Base-by-base conservation (phyloP, 2,329 filamentous ascomycete species). In the Pyrenophora graminea region DNA sequence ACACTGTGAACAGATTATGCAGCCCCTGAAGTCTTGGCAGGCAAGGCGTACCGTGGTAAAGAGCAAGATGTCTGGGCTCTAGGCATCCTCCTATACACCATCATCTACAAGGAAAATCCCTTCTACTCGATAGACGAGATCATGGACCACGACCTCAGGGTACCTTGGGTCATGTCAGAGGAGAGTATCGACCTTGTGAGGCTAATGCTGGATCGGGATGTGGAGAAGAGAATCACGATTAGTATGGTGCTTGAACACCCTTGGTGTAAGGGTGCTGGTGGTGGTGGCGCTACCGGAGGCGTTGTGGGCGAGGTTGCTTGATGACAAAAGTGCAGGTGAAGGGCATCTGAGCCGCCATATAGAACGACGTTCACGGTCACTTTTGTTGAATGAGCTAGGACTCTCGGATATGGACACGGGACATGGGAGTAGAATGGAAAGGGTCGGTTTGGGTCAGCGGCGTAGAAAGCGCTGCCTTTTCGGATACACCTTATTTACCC, bases 101-200 rank as follows among this genome's bases (percentile, higher is more conserved):
- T 99, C 68, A 89, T 97, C 68, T 99, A 99, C 82, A 99, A 97
- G 77, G 94, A 99, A 77, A 99, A 99, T 69, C 93, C 94, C 0
- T 99, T 97, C 74, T 97, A 97, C 81, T 95, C 89, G 74, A 94
- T 97, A 67, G 94, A 99, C 73, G 94, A 99, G 79, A 99, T 99
- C 68, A 95, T 97, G 84, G 94, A 99, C 72, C 92, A 93, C 67
- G 93, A 97, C 64, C 79, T 99, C 52, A 85, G 94, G 40, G 87
- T 99, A 23, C 94, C 94, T 0, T 97, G 90, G 71, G 83, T 88
- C 30, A 85, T 93, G 77, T 91, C 90, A 72, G 91, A 97, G 59
- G 88, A 92, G 61, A 96, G 91, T 73, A 95, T 99, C 61, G 88
- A 97, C 64, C 80, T 99, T 45, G 89, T 99, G 56, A 85, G 91